phyloP scores from a whole-genome alignment of 345 rosid species.

The Kernera saxatilis region DNA sequence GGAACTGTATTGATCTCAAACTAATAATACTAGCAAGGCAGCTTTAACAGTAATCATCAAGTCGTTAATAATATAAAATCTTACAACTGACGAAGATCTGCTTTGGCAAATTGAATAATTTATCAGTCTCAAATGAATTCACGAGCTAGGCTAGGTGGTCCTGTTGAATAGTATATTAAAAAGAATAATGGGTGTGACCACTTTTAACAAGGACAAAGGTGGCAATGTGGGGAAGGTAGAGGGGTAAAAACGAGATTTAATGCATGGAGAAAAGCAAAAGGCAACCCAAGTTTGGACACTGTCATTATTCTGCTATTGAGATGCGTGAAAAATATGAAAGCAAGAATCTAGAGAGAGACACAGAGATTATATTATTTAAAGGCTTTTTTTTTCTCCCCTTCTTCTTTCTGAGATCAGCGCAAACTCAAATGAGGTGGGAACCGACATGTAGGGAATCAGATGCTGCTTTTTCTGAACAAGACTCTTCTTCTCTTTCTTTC shows the following conservation, averaged over 20 bases:
- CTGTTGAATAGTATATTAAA: constrained; percentile 15
- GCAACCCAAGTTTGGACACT: constrained; percentile 5
- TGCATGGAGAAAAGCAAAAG: constrained; percentile 34
- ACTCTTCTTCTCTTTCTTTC: constrained; percentile 22
- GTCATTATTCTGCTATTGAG: constrained; percentile 15
- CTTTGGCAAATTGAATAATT: constrained; percentile 13
- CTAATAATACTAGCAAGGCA: neutral
- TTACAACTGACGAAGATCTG: constrained; percentile 20
- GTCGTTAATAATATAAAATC: neutral
- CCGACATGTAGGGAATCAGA: constrained; percentile 35
- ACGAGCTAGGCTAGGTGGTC: constrained; percentile 29
- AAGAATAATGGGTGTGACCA: constrained; percentile 14
- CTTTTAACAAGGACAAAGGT: constrained; percentile 7
- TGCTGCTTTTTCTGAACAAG: constrained; percentile 25
- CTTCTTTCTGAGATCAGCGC: constrained; percentile 21
- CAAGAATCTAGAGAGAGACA: constrained; percentile 8
- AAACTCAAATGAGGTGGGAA: constrained; percentile 14
- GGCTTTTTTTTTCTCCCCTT: no score
- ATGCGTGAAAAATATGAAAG: constrained; percentile 23
- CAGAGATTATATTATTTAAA: constrained; percentile 6
- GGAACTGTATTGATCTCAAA: neutral
- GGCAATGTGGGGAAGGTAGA: neutral
- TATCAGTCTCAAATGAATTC: neutral
- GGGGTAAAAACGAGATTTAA: constrained; percentile 12
- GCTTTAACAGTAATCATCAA: constrained; percentile 21